Evolutionary conservation across 768 basidiomycete species (phyloP).

Genomic region (Hericium rajendrae): DNA sequence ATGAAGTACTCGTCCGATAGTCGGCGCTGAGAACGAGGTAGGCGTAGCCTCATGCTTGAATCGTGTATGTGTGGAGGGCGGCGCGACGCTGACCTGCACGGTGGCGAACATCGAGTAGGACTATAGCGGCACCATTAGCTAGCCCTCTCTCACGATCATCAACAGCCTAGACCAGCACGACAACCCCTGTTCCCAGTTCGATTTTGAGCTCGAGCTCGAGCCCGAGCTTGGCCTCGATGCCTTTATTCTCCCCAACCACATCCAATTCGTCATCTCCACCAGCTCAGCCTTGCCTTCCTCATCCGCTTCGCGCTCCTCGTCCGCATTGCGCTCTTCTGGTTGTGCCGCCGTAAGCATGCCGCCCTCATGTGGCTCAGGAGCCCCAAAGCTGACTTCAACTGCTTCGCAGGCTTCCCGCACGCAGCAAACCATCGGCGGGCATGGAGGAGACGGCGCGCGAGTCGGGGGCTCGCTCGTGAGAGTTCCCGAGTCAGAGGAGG

Average conservation of each 20-base stretch:
- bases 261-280: too few species aligned
- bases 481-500: slow-evolving; percentile 8
- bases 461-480: background rate
- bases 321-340: slow-evolving; percentile 13
- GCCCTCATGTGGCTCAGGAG: background rate
- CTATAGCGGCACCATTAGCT: slow-evolving; percentile 12
- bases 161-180: too few species aligned
- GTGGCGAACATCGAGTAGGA: slow-evolving; percentile 21
- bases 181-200: background rate
- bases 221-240: too few species aligned
- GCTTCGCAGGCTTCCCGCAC: background rate
- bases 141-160: slow-evolving; percentile 28
- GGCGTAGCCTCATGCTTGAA: too few species aligned
- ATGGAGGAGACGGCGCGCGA: too few species aligned
- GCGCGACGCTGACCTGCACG: slow-evolving; percentile 28
- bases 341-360: slow-evolving; percentile 3
- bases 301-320: slow-evolving; percentile 27
- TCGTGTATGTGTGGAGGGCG: too few species aligned
- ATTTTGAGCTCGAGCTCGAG: too few species aligned
- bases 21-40: too few species aligned
- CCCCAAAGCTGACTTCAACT: background rate
- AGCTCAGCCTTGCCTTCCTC: too few species aligned
- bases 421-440: background rate
- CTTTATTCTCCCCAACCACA: too few species aligned
- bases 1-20: too few species aligned